A percentile compares a stretch with the other conserved stretches of the same genome.
Conservation (phyloP, 306 rosid species). For the Begonia masoniana region DNA sequence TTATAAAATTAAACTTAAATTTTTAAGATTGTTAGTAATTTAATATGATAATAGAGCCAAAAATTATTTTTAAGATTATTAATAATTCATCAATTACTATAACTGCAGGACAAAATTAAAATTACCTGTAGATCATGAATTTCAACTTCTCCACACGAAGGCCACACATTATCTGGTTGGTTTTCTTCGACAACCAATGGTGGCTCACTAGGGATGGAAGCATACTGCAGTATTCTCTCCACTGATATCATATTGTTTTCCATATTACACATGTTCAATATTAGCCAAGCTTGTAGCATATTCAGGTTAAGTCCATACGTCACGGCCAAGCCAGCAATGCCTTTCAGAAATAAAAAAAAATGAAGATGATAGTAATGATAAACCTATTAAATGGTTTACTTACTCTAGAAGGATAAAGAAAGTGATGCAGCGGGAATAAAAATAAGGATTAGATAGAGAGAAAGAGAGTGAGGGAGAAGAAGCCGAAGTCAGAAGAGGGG, state of each 20-base stretch:
- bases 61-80: too few species aligned
- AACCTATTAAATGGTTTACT: too few species aligned
- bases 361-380: too few species aligned
- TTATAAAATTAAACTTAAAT: too few species aligned
- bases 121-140: conserved; percentile 59
- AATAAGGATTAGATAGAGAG: too few species aligned
- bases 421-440: too few species aligned
- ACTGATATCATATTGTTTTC: conserved; percentile 84
- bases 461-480: too few species aligned
- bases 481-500: too few species aligned
- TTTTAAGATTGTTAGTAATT: too few species aligned
- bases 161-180: conserved; percentile 54
- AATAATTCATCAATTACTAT: too few species aligned
- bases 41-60: too few species aligned
- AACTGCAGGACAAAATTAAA: background rate
- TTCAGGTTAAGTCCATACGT: conserved; percentile 70
- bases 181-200: conserved; percentile 46
- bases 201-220: conserved; percentile 61
- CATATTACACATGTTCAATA: conserved; percentile 43
- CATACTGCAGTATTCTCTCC: conserved; percentile 72
- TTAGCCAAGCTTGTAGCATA: conserved; percentile 25
- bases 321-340: conserved; percentile 78
- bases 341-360: conserved; percentile 18
- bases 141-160: conserved; percentile 56
- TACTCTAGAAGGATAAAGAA: too few species aligned